Percentiles rank a stretch among this genome's conserved stretches.
Conservation (phyloP, 495 filamentous ascomycete genomes). For the Lentithecium fluviatile region DNA sequence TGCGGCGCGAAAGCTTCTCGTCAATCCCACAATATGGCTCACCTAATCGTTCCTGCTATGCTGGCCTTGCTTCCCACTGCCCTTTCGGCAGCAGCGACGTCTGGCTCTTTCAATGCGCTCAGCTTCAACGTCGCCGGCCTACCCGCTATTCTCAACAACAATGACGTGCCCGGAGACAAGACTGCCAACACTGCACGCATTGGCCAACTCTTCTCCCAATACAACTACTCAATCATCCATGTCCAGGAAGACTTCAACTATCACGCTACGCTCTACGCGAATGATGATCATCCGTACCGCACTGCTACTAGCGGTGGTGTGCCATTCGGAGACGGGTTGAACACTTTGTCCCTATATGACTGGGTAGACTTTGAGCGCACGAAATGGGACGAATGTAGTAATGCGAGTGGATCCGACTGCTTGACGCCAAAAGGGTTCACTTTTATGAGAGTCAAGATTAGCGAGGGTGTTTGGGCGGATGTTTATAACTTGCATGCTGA, state of each 20-base stretch:
- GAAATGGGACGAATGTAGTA: conserved; percentile 56
- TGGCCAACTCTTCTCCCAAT: conserved; percentile 51
- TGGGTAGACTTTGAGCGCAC: conserved; percentile 56
- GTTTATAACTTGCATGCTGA: conserved; percentile 64
- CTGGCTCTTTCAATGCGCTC: conserved; percentile 24
- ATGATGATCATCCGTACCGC: conserved; percentile 56
- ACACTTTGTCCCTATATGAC: conserved; percentile 56
- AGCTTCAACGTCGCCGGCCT: conserved; percentile 57
- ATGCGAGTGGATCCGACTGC: conserved; percentile 56
- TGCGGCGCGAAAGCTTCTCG: background rate
- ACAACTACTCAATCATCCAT: conserved; percentile 59
- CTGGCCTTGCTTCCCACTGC: background rate
- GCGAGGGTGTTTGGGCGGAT: conserved; percentile 54
- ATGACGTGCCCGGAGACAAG: conserved; percentile 56
- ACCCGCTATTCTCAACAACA: conserved; percentile 47
- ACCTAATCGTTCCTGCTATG: background rate
- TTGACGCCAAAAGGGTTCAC: conserved; percentile 66
- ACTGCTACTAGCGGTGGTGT: conserved; percentile 62
- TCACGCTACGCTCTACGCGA: conserved; percentile 57
- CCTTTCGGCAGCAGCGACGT: conserved; percentile 7
- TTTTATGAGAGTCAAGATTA: conserved; percentile 54
- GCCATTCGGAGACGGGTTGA: conserved; percentile 59
- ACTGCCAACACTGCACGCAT: conserved; percentile 50
- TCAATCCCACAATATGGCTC: conserved; percentile 6
- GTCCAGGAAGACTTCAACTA: conserved; percentile 70